Evolutionary conservation across 495 filamentous ascomycete species (phyloP).

Genomic region (Gamarada debralockiae): DNA sequence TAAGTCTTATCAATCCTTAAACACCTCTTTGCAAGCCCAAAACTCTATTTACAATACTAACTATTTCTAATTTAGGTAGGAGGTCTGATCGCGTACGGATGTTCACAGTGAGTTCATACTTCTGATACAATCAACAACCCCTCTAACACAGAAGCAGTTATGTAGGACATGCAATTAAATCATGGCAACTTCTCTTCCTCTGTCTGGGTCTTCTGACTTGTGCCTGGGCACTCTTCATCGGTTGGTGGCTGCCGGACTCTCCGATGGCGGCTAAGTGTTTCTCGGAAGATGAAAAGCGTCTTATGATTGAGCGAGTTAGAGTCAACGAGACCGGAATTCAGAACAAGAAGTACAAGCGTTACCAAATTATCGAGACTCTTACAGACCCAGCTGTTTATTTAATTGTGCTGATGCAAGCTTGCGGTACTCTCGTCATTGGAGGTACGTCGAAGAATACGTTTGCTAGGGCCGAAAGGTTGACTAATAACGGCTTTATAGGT

Average conservation of each 20-base stretch:
- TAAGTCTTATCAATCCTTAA: no score
- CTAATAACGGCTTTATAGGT: background rate
- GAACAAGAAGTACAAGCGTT: conserved; percentile 15
- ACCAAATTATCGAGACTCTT: conserved; percentile 51
- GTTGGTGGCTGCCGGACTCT: conserved; percentile 63
- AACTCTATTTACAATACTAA: no score
- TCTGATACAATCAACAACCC: no score
- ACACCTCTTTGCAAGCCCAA: no score
- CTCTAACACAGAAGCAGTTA: conserved; percentile 22
- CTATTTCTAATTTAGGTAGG: background rate
- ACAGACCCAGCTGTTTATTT: conserved; percentile 55
- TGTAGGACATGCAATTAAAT: conserved; percentile 37
- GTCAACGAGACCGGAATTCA: conserved; percentile 42
- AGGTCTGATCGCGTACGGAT: conserved; percentile 48
- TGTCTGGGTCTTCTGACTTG: conserved; percentile 59
- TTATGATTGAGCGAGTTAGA: conserved; percentile 26
- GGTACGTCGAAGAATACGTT: conserved; percentile 33
- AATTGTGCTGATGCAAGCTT: conserved; percentile 11
- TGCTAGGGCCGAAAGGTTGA: background rate
- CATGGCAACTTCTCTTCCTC: conserved; percentile 47
- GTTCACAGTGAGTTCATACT: conserved; percentile 10
- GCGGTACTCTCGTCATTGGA: conserved; percentile 10
- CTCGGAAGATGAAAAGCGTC: conserved; percentile 50
- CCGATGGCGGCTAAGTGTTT: conserved; percentile 67
- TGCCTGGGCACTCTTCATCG: conserved; percentile 45